A percentile compares a stretch with the other conserved stretches of the same genome.
phyloP scores from a whole-genome alignment of 495 filamentous ascomycete genomes.

The Neurospora sp. region DNA sequence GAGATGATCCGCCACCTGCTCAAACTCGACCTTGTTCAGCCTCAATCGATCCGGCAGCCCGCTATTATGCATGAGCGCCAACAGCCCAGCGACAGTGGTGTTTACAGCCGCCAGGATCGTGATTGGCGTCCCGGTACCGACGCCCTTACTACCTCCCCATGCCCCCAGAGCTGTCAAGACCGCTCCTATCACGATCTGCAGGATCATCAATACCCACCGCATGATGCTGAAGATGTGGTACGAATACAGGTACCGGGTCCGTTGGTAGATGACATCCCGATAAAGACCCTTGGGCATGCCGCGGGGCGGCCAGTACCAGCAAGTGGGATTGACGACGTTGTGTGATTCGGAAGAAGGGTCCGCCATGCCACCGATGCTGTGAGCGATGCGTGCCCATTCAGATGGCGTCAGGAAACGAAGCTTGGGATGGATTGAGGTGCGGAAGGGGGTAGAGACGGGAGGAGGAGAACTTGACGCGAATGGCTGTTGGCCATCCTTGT shows the following conservation, averaged over 20 bases:
- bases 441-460: background rate
- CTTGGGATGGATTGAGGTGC: background rate
- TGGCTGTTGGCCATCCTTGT: background rate
- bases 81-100: slow-evolving; percentile 37
- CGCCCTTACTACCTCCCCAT: slow-evolving; percentile 10
- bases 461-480: background rate
- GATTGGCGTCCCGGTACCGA: slow-evolving; percentile 22
- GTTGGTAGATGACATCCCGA: slow-evolving; percentile 29
- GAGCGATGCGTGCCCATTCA: slow-evolving; percentile 37
- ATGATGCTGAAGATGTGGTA: slow-evolving; percentile 25
- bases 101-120: slow-evolving; percentile 39
- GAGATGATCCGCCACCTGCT: slow-evolving; percentile 34
- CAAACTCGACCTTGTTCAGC: slow-evolving; percentile 34
- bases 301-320: slow-evolving; percentile 33
- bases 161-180: slow-evolving; percentile 35
- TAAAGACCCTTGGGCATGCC: slow-evolving; percentile 36
- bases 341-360: slow-evolving; percentile 29
- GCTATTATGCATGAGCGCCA: slow-evolving; percentile 41
- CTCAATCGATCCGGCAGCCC: slow-evolving; percentile 40
- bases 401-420: slow-evolving; percentile 26
- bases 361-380: slow-evolving; percentile 33
- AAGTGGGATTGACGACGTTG: slow-evolving; percentile 28
- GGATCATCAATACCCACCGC: slow-evolving; percentile 32
- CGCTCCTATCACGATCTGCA: slow-evolving; percentile 35
- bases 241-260: slow-evolving; percentile 27